Conservation (phyloP, 148 eudicot species). For the Limonium bicolor region DNA sequence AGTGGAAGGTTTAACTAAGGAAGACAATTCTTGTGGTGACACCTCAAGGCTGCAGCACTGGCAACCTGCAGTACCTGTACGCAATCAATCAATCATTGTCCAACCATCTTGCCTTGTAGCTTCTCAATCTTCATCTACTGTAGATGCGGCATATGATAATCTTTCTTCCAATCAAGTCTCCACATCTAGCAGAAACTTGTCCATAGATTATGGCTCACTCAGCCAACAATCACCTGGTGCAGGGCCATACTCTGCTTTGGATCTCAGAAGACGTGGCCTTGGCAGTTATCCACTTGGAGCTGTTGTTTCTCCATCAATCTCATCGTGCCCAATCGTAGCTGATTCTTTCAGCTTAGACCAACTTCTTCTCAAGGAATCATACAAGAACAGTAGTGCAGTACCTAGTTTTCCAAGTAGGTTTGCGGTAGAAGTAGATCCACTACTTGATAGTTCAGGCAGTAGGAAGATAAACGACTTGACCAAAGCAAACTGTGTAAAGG, state of each 20-base stretch:
- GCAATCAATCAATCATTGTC: slow-evolving; percentile 29
- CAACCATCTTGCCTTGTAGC: slow-evolving; percentile 42
- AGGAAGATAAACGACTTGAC: too few species aligned
- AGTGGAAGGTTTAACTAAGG: slow-evolving; percentile 10
- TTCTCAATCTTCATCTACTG: slow-evolving; percentile 20
- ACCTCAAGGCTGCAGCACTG: slow-evolving; percentile 15
- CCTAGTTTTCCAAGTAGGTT: too few species aligned
- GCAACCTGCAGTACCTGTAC: slow-evolving; percentile 12
- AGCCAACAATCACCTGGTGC: slow-evolving; percentile 18
- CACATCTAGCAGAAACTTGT: slow-evolving; percentile 14
- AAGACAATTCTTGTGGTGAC: slow-evolving; percentile 14
- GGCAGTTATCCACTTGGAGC: slow-evolving; percentile 13
- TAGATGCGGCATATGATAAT: slow-evolving; percentile 14
- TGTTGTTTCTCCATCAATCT: slow-evolving; percentile 10
- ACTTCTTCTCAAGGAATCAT: too few species aligned
- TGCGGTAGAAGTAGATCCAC: too few species aligned
- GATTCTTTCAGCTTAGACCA: slow-evolving; percentile 8
- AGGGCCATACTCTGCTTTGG: slow-evolving; percentile 9
- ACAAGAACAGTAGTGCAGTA: too few species aligned
- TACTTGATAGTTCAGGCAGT: too few species aligned
- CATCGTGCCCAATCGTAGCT: slow-evolving; percentile 15
- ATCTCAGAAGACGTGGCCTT: slow-evolving; percentile 10
- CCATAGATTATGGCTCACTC: slow-evolving; percentile 10
- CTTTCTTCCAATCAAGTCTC: slow-evolving; percentile 18
- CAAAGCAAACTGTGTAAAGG: too few species aligned